Percentiles rank a stretch among this genome's conserved stretches.
Conservation (phyloP, 495 filamentous ascomycete species). For the Astrothelium macrocarpum region DNA sequence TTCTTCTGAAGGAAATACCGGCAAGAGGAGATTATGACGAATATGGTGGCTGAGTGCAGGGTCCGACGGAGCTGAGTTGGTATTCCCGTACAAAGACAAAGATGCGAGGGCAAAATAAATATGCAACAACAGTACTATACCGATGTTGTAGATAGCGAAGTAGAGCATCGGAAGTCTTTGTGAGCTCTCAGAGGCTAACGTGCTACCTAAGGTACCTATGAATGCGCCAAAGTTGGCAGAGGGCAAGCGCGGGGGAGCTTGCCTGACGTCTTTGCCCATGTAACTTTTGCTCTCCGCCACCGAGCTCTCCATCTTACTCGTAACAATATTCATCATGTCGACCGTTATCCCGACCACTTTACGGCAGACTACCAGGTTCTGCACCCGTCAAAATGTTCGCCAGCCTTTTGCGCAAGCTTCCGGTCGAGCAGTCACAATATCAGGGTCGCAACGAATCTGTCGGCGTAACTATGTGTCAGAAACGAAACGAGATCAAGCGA, state of each 20-base stretch:
- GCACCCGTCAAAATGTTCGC: background rate
- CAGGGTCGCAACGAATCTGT: background rate
- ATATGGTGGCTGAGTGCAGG: background rate
- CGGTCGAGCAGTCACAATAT: background rate
- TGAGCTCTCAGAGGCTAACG: background rate
- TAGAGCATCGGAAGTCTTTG: background rate
- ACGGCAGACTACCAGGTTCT: background rate
- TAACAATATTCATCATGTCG: background rate
- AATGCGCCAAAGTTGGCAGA: background rate
- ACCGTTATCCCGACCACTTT: background rate
- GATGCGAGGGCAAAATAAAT: background rate
- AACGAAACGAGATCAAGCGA: slow-evolving; percentile 66
- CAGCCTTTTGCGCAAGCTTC: background rate
- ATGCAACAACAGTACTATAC: background rate
- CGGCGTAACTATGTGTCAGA: slow-evolving; percentile 72
- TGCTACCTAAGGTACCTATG: no score
- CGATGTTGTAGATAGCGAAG: background rate
- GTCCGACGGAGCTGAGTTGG: background rate
- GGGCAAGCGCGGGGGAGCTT: slow-evolving; percentile 3
- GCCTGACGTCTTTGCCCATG: background rate
- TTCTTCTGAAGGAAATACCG: background rate
- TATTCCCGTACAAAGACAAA: background rate
- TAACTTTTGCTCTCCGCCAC: background rate
- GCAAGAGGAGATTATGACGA: background rate
- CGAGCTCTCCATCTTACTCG: background rate